A percentile compares a stretch with the other conserved stretches of the same genome.
Conservation (phyloP, 177 flowering plant genomes). For the Vitis hybrid region DNA sequence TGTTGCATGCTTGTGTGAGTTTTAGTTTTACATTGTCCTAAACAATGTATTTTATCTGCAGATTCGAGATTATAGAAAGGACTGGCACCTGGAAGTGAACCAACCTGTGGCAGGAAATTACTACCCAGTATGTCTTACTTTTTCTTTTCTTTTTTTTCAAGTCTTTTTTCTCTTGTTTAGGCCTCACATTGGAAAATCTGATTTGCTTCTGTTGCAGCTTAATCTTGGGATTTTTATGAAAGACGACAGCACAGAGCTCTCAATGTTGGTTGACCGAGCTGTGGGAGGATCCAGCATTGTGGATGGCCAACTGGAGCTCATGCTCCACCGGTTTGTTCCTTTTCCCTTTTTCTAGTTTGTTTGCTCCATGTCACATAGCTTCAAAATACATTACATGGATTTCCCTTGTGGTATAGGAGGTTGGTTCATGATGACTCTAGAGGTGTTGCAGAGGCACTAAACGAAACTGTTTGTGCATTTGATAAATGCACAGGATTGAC, state of each 20-base stretch:
- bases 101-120: slow-evolving; percentile 95
- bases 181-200: too few relatives aligned
- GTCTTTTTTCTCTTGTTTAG: neutral
- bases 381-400: neutral
- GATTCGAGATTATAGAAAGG: slow-evolving; percentile 87
- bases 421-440: slow-evolving; percentile 80
- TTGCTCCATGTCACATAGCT: neutral
- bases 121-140: slow-evolving; percentile 71
- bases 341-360: too few relatives aligned
- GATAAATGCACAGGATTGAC: slow-evolving; percentile 70
- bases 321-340: slow-evolving; percentile 79
- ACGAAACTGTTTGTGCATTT: slow-evolving; percentile 68
- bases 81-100: slow-evolving; percentile 88
- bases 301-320: slow-evolving; percentile 91
- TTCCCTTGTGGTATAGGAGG: slow-evolving; percentile 51
- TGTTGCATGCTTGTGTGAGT: slow-evolving; percentile 9
- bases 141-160: neutral
- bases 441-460: slow-evolving; percentile 88
- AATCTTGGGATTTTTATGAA: slow-evolving; percentile 84
- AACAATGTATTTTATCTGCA: slow-evolving; percentile 30
- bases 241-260: slow-evolving; percentile 67
- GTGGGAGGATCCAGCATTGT: slow-evolving; percentile 87
- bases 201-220: slow-evolving; percentile 41
- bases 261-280: slow-evolving; percentile 90
- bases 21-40: too few relatives aligned